Evolutionary conservation across 1,284 basidiomycete genomes (phyloP), one percentile per base, ranked within the genome.

Genomic region (Rhodotorula sp.): DNA sequence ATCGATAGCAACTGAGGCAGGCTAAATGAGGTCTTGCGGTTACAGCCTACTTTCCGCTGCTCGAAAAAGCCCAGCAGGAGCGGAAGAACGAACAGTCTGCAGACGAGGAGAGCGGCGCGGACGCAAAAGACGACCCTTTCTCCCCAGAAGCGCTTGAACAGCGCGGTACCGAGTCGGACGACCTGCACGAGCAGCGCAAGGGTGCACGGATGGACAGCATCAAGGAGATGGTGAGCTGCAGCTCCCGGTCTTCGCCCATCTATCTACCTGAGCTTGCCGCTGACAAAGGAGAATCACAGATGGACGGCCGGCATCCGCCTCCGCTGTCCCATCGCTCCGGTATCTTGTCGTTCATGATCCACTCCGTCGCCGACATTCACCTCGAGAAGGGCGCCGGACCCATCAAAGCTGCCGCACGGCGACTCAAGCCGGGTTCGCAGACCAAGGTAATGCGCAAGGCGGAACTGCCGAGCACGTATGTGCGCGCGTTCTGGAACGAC

Each of bases 341-440:
- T 3, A 70, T 77, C 47, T 64, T 77, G 52, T 64, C 65, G 8
- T 72, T 73, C 52, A 71, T 75, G 59, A 56, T 77, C 14, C 76
- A 77, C 63, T 74, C 75, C 31, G 62, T 77, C 52, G 62, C 71
- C 1, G 69, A 72, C 18, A 54, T 77, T 21, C 69, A 68, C 16
- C 61, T 67, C 47, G 29, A 56, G 63, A 65, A 61, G 39, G 21
- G 29, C 29, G 26, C 60, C 59, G 63, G 68, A 14, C 43, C 59
- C 16, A 15, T 69, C 26, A 48, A 65, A n/a, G 21, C 58, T 6
- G 52, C 46, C 7, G 6, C 61, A 2, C 29, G 60, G 43, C 29
- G 58, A 10, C 15, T 63, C 56, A 54, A 56, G 58, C 49, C 46
- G 15, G 66, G 66, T 0, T 20, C 52, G 39, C 21, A 21, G 39